Base-by-base conservation (phyloP, 441 rosid species). In the Sinapis alba region DNA sequence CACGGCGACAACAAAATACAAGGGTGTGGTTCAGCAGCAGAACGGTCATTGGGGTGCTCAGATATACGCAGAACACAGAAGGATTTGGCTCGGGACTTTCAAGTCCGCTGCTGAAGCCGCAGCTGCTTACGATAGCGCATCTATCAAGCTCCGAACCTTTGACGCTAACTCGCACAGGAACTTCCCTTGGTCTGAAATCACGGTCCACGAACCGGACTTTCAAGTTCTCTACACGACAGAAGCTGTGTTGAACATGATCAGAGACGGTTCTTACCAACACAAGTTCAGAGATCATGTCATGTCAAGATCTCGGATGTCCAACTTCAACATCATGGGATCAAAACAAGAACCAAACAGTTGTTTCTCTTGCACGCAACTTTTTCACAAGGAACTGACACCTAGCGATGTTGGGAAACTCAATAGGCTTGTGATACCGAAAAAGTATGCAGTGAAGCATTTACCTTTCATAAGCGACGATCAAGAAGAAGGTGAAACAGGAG, bases 321-420 rank as follows among this genome's bases (percentile, higher is more conserved):
- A n/a, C n/a, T n/a, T n/a, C n/a, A n/a, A n/a, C n/a, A n/a, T n/a
- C n/a, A n/a, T n/a, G n/a, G 32, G 32, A 28, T 28, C 32, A 28
- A 28, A 28, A 28, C 32, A 28, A 28, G n/a, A n/a, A n/a, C n/a
- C n/a, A n/a, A n/a, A n/a, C n/a, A n/a, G n/a, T n/a, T n/a, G n/a
- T n/a, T n/a, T n/a, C n/a, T n/a, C n/a, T n/a, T n/a, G n/a, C n/a
- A n/a, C n/a, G n/a, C n/a, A n/a, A n/a, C 32, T 28, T 28, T 28
- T 94, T 45, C 88, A 74, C 8, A 94, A 93, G 76, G 88, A 85
- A 69, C 81, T 93, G 23, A 91, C 97, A 8, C 93, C 96, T 0
- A 94, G 96, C 6, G 95, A 94, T 61, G 97, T 94, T 0, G 94
- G 98, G 4, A 89, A 41, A 3, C 47, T 41, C 47, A 41, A 41